Evolutionary conservation across 2,329 filamentous ascomycete genomes (phyloP).

Genomic region (Macrophomina tecta): DNA sequence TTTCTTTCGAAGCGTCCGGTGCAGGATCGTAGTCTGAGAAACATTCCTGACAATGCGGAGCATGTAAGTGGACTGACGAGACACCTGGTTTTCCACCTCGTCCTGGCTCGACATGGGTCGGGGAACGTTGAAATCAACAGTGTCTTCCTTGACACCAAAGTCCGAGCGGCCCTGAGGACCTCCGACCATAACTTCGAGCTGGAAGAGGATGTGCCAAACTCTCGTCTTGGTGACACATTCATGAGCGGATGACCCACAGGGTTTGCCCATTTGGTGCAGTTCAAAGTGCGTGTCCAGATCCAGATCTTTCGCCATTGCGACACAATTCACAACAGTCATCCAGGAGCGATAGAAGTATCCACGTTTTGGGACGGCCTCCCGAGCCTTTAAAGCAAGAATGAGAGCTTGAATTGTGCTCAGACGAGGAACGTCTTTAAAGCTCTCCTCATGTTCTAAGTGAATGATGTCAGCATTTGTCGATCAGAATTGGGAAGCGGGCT

Average conservation of each 20-base stretch:
- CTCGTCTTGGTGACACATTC: conserved; percentile 87
- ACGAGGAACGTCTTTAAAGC: conserved; percentile 90
- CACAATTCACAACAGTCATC: conserved; percentile 92
- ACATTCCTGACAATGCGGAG: conserved; percentile 79
- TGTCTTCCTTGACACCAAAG: conserved; percentile 74
- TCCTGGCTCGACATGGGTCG: conserved; percentile 70
- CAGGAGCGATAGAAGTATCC: conserved; percentile 97
- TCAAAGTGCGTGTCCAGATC: conserved; percentile 86
- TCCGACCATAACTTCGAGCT: conserved; percentile 90
- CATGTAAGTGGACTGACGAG: conserved; percentile 83
- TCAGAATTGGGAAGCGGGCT: neutral
- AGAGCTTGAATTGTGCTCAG: conserved; percentile 91
- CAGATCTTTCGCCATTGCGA: conserved; percentile 91
- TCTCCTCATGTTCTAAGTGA: conserved; percentile 78
- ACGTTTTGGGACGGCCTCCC: conserved; percentile 88
- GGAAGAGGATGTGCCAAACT: conserved; percentile 87
- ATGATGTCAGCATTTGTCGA: conserved; percentile 31
- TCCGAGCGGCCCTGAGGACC: conserved; percentile 91
- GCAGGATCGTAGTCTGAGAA: conserved; percentile 75
- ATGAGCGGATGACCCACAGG: conserved; percentile 70
- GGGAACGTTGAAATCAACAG: conserved; percentile 75
- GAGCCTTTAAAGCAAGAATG: conserved; percentile 84
- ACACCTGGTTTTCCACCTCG: conserved; percentile 76
- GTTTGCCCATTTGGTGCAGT: conserved; percentile 73
- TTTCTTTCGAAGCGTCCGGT: conserved; percentile 74